These are phyloP conservation scores for Aquilaria malaccensis DNA, from an alignment of 345 rosid genomes.

Conservation along the genomic window DNA sequence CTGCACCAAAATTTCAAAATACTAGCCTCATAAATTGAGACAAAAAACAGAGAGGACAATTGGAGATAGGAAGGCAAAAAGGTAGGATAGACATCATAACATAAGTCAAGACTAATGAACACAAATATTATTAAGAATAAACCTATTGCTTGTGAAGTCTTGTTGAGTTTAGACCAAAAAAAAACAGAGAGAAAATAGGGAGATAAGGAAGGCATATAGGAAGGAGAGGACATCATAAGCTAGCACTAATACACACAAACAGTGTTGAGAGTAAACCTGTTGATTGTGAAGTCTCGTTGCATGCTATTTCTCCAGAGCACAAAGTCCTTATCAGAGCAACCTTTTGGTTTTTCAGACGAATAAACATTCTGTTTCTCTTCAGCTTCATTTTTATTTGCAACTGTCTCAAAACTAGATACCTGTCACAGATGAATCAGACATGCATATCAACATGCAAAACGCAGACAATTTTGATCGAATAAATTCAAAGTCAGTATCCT, in stretches of 20 bases:
- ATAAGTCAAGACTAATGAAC: too few species aligned
- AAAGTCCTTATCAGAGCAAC: constrained; percentile 43
- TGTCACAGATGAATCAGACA: constrained; percentile 21
- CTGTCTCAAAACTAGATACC: constrained; percentile 91
- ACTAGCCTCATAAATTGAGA: constrained; percentile 7
- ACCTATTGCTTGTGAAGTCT: too few species aligned
- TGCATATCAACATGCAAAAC: constrained; percentile 1
- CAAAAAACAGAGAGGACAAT: constrained; percentile 1
- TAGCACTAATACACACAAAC: constrained; percentile 1
- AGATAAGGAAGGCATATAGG: background rate
- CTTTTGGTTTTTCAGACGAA: constrained; percentile 25
- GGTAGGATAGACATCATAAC: too few species aligned
- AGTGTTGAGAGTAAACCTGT: constrained; percentile 43
- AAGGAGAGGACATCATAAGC: constrained; percentile 1
- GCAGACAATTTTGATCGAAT: background rate
- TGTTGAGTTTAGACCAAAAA: background rate
- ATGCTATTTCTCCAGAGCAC: constrained; percentile 73
- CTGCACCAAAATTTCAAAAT: constrained; percentile 30
- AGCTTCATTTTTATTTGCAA: constrained; percentile 25
- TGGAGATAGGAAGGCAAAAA: too few species aligned
- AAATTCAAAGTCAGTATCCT: background rate
- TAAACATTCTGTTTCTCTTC: constrained; percentile 27
- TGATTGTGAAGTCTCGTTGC: constrained; percentile 86
- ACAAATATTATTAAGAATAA: too few species aligned
- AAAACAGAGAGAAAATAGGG: background rate